Conservation (phyloP, 768 basidiomycete genomes). For the Pulveroboletus sp. region DNA sequence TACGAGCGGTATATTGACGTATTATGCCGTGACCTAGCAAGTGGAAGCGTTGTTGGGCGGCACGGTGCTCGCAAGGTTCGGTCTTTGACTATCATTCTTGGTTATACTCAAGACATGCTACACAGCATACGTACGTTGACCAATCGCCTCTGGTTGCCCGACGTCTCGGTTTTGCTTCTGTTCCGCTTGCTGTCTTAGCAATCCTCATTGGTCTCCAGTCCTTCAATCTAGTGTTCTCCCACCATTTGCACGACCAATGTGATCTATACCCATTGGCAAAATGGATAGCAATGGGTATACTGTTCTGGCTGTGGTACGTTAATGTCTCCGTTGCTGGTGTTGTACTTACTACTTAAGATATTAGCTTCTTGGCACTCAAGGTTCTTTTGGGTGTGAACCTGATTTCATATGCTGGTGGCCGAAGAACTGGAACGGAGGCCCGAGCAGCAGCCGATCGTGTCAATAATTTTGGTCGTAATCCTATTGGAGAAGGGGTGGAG, state of each 20-base stretch:
- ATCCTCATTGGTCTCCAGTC: slow-evolving; percentile 76
- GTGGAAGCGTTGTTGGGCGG: slow-evolving; percentile 66
- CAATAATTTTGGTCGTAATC: slow-evolving; percentile 87
- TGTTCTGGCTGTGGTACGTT: slow-evolving; percentile 84
- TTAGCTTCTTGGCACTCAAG: slow-evolving; percentile 82
- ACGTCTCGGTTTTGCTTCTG: slow-evolving; percentile 86
- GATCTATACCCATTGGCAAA: slow-evolving; percentile 44
- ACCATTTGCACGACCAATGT: slow-evolving; percentile 37
- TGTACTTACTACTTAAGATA: neutral
- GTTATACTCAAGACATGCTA: slow-evolving; percentile 1
- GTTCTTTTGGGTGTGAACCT: slow-evolving; percentile 88
- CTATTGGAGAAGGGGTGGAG: slow-evolving; percentile 85
- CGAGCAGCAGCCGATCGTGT: slow-evolving; percentile 69
- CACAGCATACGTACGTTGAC: slow-evolving; percentile 84
- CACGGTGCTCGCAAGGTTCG: slow-evolving; percentile 65
- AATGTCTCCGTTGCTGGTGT: slow-evolving; percentile 21
- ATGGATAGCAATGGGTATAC: slow-evolving; percentile 58
- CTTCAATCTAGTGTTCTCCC: slow-evolving; percentile 53
- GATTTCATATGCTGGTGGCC: slow-evolving; percentile 72
- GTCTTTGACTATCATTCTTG: neutral
- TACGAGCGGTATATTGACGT: slow-evolving; percentile 96
- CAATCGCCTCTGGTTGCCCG: slow-evolving; percentile 94
- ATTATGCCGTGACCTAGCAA: slow-evolving; percentile 86
- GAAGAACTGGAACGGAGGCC: slow-evolving; percentile 73
- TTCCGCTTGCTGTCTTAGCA: slow-evolving; percentile 83